phyloP scores from a whole-genome alignment of 345 rosid genomes.

The Rhodamnia argentea region DNA sequence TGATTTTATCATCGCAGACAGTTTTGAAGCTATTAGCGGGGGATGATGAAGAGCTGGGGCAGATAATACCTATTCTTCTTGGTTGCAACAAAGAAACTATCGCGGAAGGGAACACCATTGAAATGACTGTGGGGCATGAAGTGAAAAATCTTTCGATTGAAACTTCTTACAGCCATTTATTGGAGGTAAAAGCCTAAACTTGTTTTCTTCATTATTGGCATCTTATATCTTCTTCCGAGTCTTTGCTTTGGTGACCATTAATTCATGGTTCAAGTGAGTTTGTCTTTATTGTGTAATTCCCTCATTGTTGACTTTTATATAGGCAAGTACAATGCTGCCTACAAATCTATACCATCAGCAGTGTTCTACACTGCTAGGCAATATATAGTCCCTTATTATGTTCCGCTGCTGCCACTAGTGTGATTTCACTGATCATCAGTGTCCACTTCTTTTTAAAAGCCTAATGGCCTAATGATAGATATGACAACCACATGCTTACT shows the following conservation, averaged over 20 bases:
- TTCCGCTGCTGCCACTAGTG: background rate
- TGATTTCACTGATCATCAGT: background rate
- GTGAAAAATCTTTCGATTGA: constrained; percentile 52
- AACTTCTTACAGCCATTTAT: constrained; percentile 76
- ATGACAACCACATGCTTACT: background rate
- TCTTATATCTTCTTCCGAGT: background rate
- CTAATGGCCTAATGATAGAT: background rate
- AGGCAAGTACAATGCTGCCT: background rate
- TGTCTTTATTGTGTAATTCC: background rate
- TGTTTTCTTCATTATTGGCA: background rate
- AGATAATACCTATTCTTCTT: constrained; percentile 53
- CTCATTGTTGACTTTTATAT: background rate
- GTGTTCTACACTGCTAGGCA: background rate
- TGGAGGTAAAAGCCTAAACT: constrained; percentile 51
- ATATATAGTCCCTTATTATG: background rate
- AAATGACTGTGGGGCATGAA: constrained; percentile 17
- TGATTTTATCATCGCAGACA: constrained; percentile 38
- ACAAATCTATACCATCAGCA: background rate
- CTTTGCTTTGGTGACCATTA: background rate
- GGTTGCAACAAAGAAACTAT: constrained; percentile 35
- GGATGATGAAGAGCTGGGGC: constrained; percentile 51
- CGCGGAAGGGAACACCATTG: constrained; percentile 32
- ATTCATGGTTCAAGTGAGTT: background rate
- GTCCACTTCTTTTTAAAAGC: background rate
- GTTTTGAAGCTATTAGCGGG: constrained; percentile 60